Base-by-base conservation (phyloP, 148 eudicot species). In the Amaranthus cruentus region DNA sequence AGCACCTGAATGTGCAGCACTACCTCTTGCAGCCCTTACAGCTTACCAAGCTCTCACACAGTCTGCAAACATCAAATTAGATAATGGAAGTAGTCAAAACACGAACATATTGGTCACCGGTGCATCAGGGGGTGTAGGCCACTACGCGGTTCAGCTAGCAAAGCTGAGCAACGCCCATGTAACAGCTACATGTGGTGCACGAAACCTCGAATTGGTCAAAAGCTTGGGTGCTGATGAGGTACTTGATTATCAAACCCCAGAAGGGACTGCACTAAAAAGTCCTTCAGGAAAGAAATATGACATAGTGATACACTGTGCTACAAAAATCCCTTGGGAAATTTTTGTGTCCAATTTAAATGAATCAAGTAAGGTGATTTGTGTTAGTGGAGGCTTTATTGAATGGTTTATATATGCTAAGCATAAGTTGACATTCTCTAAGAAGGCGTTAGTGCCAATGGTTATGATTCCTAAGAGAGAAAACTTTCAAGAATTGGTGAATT, bases 101-200 rank as follows among this genome's bases (percentile, higher is more conserved):
- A 85, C 72, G 67, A 90, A 90, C 77, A 79, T 90, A 43, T 83
- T 90, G 3, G 68, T 88, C 71, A 86, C 89, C 0, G 89, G 87
- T 1, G 94, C 84, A 9, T 89, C 94, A 12, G 91, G 94, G 4
- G 94, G 97, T 0, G 91, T 87, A 2, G 91, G 93, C 15, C 91
- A 87, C 75, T 89, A 86, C 43, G 87, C 88, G 4, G 88, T 91
- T 54, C 97, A 91, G 59, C 81, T 89, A 15, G 93, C 93, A 38
- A 89, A 91, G 83, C 87, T 91, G 2, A 93, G 91, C 38, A 91
- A 89, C 81, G 66, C 86, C 0, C 88, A 89, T 5, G 91, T 91
- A 10, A 91, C 91, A 0, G 85, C 91, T 55, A 91, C 93, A 0
- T 91, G 97, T 70, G 91, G 93, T 28, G 84, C 87, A 6, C 91